These are phyloP conservation scores for Senna siamea DNA, from an alignment of 306 rosid species.

Conservation along the genomic window DNA sequence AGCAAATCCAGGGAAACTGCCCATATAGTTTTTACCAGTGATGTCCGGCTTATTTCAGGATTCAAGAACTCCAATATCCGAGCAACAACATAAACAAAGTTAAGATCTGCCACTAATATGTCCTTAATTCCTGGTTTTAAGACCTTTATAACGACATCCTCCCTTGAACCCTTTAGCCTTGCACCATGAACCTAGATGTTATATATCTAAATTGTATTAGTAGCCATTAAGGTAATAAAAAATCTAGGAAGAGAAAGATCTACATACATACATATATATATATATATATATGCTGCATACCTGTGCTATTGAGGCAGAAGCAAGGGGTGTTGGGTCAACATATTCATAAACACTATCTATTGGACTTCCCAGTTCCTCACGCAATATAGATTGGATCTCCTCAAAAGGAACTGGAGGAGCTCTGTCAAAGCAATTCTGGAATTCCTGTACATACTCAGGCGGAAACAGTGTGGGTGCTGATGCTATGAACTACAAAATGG, in stretches of 20 bases:
- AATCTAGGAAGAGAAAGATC: slow-evolving; percentile 25
- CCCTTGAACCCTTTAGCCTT: slow-evolving; percentile 84
- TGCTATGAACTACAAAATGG: slow-evolving; percentile 74
- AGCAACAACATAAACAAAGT: slow-evolving; percentile 85
- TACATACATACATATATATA: no score
- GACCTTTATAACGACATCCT: slow-evolving; percentile 95
- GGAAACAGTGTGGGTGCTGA: slow-evolving; percentile 95
- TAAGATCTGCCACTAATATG: slow-evolving; percentile 90
- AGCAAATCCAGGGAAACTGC: slow-evolving; percentile 21
- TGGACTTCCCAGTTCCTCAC: slow-evolving; percentile 78
- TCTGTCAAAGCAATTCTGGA: slow-evolving; percentile 94
- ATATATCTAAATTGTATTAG: slow-evolving; percentile 39
- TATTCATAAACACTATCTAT: slow-evolving; percentile 85
- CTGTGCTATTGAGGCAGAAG: slow-evolving; percentile 98
- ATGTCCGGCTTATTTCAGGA: slow-evolving; percentile 89
- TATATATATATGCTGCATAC: slow-evolving; percentile 41
- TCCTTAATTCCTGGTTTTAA: slow-evolving; percentile 97
- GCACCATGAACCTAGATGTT: slow-evolving; percentile 85
- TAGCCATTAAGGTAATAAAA: background rate
- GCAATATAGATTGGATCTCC: slow-evolving; percentile 71
- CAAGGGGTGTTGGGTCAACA: slow-evolving; percentile 82
- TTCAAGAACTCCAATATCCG: slow-evolving; percentile 90
- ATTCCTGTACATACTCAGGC: slow-evolving; percentile 90
- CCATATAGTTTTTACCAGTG: slow-evolving; percentile 62
- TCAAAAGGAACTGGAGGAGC: slow-evolving; percentile 85